Conservation (phyloP, 176 grass and related monocot genomes). For the Hyparrhenia diplandra region DNA sequence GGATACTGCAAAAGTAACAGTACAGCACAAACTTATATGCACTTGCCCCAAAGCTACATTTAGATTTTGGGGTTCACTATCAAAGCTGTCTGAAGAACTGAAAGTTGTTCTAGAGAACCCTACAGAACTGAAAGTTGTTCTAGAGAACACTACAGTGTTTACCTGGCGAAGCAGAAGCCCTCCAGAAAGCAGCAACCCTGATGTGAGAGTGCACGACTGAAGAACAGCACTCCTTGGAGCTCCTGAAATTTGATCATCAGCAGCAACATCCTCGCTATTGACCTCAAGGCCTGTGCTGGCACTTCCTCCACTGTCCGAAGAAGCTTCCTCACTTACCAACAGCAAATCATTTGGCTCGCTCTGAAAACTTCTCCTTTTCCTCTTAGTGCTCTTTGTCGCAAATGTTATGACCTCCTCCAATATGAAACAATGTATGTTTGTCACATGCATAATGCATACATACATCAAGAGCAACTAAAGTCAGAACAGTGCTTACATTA, state of each 20-base stretch:
- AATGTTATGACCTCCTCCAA: constrained; percentile 47
- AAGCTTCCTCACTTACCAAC: too few relatives aligned
- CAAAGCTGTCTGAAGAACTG: background rate
- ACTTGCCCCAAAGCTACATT: too few relatives aligned
- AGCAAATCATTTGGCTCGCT: constrained; percentile 24
- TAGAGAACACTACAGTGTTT: background rate
- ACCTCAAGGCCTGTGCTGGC: constrained; percentile 2
- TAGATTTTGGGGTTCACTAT: too few relatives aligned
- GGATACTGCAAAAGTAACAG: too few relatives aligned
- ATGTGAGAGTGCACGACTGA: constrained; percentile 61
- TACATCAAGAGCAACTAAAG: background rate
- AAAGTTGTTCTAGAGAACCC: too few relatives aligned
- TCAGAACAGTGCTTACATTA: background rate
- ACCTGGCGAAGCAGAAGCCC: constrained; percentile 64
- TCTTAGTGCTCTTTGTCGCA: constrained; percentile 40
- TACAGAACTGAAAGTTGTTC: background rate
- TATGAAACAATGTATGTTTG: background rate
- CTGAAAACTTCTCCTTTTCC: constrained; percentile 23
- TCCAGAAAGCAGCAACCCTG: constrained; percentile 42
- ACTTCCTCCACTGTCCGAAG: constrained; percentile 11
- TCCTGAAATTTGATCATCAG: constrained; percentile 7
- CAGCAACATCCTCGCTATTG: constrained; percentile 15
- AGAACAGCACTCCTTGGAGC: constrained; percentile 60
- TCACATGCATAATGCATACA: too few relatives aligned
- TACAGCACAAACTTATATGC: too few relatives aligned